These are phyloP conservation scores for Coix lacrymajobi DNA, from an alignment of 176 grass and related monocot genomes.

Conservation along the genomic window DNA sequence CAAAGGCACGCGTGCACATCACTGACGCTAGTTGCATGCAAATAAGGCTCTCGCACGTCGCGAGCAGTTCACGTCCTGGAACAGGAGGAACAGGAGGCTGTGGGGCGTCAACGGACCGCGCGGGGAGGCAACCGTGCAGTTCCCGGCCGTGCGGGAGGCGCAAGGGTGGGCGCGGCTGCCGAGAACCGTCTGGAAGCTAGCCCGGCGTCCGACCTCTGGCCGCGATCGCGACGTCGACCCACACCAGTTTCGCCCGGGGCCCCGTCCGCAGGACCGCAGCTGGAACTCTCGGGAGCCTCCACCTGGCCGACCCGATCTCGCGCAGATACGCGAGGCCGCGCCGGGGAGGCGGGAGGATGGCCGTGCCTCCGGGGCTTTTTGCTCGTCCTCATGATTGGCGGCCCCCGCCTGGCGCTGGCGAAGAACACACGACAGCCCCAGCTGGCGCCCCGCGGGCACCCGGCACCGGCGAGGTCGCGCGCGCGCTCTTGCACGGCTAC, in stretches of 20 bases:
- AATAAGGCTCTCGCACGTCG: neutral
- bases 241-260: neutral
- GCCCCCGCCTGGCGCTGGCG: neutral
- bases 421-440: neutral
- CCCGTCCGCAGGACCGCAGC: neutral
- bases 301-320: constrained; percentile 30
- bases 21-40: neutral
- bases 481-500: neutral
- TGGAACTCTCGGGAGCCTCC: constrained; percentile 32
- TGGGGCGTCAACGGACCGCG: constrained; percentile 17
- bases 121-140: constrained; percentile 27
- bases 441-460: constrained; percentile 7
- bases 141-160: neutral
- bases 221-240: neutral
- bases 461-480: neutral
- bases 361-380: neutral
- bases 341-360: no score
- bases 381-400: constrained; percentile 29
- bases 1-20: neutral
- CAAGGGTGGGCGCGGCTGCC: neutral
- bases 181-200: constrained; percentile 20
- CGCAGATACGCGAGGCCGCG: neutral
- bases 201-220: constrained; percentile 10
- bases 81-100: neutral
- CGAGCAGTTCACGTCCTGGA: neutral